These are phyloP conservation scores for Spizellomyces punctatus DNA, from an alignment of 192 early-diverging fungal species.

Conservation along the genomic window DNA sequence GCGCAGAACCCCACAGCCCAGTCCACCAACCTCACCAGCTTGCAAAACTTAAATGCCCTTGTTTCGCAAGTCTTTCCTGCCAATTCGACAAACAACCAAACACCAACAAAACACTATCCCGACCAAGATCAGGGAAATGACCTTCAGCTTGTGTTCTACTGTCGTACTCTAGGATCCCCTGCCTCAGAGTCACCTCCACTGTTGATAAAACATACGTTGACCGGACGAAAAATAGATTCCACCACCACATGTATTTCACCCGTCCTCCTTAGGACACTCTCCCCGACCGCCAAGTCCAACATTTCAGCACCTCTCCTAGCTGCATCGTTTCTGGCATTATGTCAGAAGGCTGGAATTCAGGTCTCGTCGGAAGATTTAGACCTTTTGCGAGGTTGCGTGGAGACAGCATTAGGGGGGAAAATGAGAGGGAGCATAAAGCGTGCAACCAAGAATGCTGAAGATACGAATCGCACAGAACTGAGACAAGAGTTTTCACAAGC, in stretches of 20 bases:
- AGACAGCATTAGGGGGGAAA: too few species aligned
- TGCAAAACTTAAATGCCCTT: conserved; percentile 13
- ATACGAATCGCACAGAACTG: too few species aligned
- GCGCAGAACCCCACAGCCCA: conserved; percentile 4
- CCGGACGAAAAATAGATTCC: neutral
- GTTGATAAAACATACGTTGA: neutral
- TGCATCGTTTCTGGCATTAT: conserved; percentile 11
- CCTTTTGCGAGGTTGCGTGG: too few species aligned
- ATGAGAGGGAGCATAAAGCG: too few species aligned
- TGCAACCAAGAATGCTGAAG: too few species aligned
- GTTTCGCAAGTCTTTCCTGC: conserved; percentile 13
- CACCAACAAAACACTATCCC: too few species aligned
- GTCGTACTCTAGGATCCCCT: too few species aligned
- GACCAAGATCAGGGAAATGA: too few species aligned
- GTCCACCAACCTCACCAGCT: neutral
- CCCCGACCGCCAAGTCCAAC: neutral
- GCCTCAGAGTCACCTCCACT: too few species aligned
- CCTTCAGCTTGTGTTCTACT: too few species aligned
- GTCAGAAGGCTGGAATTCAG: conserved; percentile 10
- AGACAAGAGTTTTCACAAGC: too few species aligned
- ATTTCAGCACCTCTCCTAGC: neutral
- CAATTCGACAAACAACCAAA: too few species aligned
- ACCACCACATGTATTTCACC: neutral
- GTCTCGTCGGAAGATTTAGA: neutral
- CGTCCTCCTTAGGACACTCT: conserved; percentile 9